A percentile compares a stretch with the other conserved stretches of the same genome.
Conservation (phyloP, 148 eudicot species). For the Hydrangea macrophylla region DNA sequence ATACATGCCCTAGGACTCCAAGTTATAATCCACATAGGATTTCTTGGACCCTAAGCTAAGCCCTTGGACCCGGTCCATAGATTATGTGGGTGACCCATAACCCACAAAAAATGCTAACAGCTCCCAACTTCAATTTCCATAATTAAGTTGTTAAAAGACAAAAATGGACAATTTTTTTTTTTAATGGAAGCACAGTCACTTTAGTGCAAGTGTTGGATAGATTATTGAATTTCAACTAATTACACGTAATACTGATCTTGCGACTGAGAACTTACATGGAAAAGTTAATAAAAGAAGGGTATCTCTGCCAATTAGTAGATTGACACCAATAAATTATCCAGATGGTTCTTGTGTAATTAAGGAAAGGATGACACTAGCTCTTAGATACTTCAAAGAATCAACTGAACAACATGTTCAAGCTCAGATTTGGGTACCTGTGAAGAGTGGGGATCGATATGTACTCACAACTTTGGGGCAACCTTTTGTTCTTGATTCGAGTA, state of each 20-base stretch:
- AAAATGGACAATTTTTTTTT: too few relatives aligned
- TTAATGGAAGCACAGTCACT: too few relatives aligned
- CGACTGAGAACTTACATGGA: constrained; percentile 13
- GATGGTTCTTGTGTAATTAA: constrained; percentile 31
- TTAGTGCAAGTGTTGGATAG: too few relatives aligned
- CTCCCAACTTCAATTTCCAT: too few relatives aligned
- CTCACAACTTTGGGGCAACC: constrained; percentile 37
- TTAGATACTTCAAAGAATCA: too few relatives aligned
- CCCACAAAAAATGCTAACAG: too few relatives aligned
- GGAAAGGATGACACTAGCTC: constrained; percentile 6
- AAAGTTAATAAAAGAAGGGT: constrained; percentile 33
- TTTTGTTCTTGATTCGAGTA: constrained; percentile 61
- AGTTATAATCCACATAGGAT: too few relatives aligned
- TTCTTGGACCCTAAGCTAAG: too few relatives aligned
- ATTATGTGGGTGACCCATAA: too few relatives aligned
- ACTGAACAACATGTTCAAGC: constrained; percentile 4
- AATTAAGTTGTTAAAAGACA: too few relatives aligned
- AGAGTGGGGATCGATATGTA: neutral
- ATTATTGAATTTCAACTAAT: constrained; percentile 3
- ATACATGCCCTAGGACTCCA: too few relatives aligned
- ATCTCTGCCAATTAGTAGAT: constrained; percentile 32
- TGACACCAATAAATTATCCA: constrained; percentile 30
- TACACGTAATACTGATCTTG: constrained; percentile 35
- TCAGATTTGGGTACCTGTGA: constrained; percentile 6
- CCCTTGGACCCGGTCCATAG: too few relatives aligned